Evolutionary conservation across 345 rosid genomes (phyloP), one percentile per base, ranked within the genome.

Genomic region (Euphorbia lathyris): DNA sequence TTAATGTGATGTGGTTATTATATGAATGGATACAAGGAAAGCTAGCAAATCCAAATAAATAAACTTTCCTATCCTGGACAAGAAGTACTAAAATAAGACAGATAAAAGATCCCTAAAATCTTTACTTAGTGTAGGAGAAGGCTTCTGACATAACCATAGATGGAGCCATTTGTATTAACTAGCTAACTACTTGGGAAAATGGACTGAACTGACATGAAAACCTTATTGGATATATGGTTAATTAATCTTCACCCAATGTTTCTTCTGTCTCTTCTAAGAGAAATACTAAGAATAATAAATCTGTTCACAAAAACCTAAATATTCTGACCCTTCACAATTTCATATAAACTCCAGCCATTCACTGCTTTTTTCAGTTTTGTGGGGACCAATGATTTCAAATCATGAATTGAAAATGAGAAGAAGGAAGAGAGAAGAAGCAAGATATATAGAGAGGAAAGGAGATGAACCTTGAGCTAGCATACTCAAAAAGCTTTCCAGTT

Each of bases 401-500:
- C 61, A 52, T 0, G 4, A 26, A 17, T 17, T 19, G 12, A 17
- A 27, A 2, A 66, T 48, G 23, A 12, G 66, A 14, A n/a, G 23
- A 20, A 25, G n/a, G 16, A 61, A 25, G 13, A 29, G 19, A 34
- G 22, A 22, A 2, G 10, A 34, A 34, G 38, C 38, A 34, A 34
- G 11, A 29, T 5, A 17, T 9, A 9, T 6, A 51, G 30, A 51
- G 23, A 51, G 9, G 16, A 16, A 19, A 4, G 29, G 34, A 2
- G 19, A 48, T 9, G 30, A 42, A 83, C 86, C 86, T 83, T 34
- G 83, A 69, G 70, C 74, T 83, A 40, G 81, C 70, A 70, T 74
- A 78, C 10, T 83, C 84, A 56, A 66, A 76, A 67, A 78, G 79
- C 72, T 74, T 81, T 50, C 83, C 84, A 29, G 84, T 66, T 13